Evolutionary conservation across 768 basidiomycete genomes (phyloP), one percentile per base, ranked within the genome.

Genomic region (Psilocybe cubensis): DNA sequence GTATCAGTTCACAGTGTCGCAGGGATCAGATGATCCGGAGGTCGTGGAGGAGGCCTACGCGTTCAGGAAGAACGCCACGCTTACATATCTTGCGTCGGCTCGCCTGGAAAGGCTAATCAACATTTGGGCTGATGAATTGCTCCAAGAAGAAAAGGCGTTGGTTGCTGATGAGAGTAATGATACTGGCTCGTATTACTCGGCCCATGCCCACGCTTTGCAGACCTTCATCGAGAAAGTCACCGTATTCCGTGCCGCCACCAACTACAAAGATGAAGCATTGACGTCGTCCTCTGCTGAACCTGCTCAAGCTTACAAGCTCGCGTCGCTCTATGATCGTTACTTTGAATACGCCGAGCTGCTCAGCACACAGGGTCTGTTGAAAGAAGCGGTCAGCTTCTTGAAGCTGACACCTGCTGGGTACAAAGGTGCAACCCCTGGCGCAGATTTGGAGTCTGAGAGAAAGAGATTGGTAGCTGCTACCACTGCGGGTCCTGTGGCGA

Each of bases 191-290:
- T 78, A 79, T 5, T 95, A 93, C 67, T 86, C 91, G 1, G 87
- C 88, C 0, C 92, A 93, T 60, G 92, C 90, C 0, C 83, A 87
- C 24, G 94, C 95, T 2, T 74, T 99, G 40, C 96, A 98, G 69
- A 88, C 89, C 0, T 96, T 98, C 74, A 83, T 98, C 64, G 97
- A 98, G 75, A 98, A 98, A 74, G 95, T 98, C 21, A 88, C 95
- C 1, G 86, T 97, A 40, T 98, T 99, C 84, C 87, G 93, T 48
- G 79, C 84, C 46, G 97, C 96, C 0, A 91, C 92, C 46, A 79
- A 81, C 12, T 96, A 94, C 68, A 77, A 83, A 60, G 93, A 95
- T 65, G 72, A 74, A 14, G 95, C 96, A 59, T 78, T 98, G 33
- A 68, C 72, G 1, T 66, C 72, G 47, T 63, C 71, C 1, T 58